Base-by-base conservation (phyloP, 768 basidiomycete species). In the Calocera viscosa region DNA sequence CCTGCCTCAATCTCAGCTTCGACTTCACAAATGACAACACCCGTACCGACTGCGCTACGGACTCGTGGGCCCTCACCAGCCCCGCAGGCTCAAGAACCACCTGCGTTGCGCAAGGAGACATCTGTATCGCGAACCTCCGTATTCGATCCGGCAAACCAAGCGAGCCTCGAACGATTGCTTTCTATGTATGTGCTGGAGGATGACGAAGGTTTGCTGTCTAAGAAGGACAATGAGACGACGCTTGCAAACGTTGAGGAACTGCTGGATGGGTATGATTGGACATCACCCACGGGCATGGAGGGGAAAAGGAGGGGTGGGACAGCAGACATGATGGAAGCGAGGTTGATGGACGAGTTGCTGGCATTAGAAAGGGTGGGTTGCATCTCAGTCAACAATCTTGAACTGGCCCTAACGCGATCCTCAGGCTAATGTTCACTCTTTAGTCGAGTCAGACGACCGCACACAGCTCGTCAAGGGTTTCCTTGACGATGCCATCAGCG, bases 201-300 rank as follows among this genome's bases (percentile, higher is more conserved):
- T 49, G 73, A 70, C 12, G 87, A 86, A 67, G 88, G 33, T 5
- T 34, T 70, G 33, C 66, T 69, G 30, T 68, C 68, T 19, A 68
- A 88, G 65, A 90, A 91, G 71, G 85, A 83, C 66, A 82, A 84
- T 12, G 87, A 91, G 69, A 90, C 87, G 10, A 91, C 91, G 2
- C 82, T 99, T 77, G 80, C 88, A 3, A 96, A 86, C 75, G 93
- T 99, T 1, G 96, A 99, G 74, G 96, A 99, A 75, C 94, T 99
- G 92, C 81, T 99, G 28, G 96, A 99, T 72, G 94, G 96, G 0
- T 96, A 96, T 72, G 96, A 98, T 75, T 98, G 94, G 94, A 87
- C 91, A 26, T 10, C 30, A 19, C 26, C 26, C 7, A 2, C 53
- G 12, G 69, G 34, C 16, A 49, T 0, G 49, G 84, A 82, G 17